These are phyloP conservation scores for Pyrenophora seminiperda DNA, from an alignment of 2,329 filamentous ascomycete species.

Conservation along the genomic window DNA sequence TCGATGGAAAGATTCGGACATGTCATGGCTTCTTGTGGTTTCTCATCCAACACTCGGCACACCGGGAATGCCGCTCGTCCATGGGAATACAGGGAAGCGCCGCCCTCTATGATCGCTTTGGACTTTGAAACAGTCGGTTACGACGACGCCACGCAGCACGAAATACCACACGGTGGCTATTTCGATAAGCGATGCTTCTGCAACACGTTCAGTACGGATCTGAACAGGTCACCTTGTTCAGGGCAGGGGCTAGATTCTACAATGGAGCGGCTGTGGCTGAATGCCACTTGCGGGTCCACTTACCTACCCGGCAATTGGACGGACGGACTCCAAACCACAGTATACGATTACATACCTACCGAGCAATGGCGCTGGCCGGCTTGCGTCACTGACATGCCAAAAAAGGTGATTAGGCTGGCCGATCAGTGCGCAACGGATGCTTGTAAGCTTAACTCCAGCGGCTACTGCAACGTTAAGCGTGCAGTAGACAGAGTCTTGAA, in stretches of 20 bases:
- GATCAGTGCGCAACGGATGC: constrained; percentile 39
- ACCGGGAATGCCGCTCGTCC: constrained; percentile 41
- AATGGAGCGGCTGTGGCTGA: constrained; percentile 40
- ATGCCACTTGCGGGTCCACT: constrained; percentile 37
- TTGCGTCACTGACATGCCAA: constrained; percentile 30
- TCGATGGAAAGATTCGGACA: constrained; percentile 37
- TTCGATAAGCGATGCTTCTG: constrained; percentile 46
- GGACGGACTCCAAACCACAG: constrained; percentile 31
- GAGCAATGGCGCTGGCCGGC: constrained; percentile 39
- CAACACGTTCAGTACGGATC: constrained; percentile 22
- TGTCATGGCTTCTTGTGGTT: constrained; percentile 39
- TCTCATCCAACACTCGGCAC: constrained; percentile 34
- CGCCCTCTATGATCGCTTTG: constrained; percentile 36
- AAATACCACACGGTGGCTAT: constrained; percentile 31
- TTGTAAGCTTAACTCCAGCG: constrained; percentile 36
- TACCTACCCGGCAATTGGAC: constrained; percentile 35
- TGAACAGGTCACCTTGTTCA: constrained; percentile 25
- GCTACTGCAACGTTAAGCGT: constrained; percentile 38
- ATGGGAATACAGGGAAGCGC: constrained; percentile 40
- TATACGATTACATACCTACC: constrained; percentile 34
- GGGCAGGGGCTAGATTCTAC: constrained; percentile 28
- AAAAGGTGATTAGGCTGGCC: constrained; percentile 21
- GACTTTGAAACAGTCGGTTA: constrained; percentile 44
- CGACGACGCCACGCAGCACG: constrained; percentile 30
- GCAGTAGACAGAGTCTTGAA: constrained; percentile 37